Conservation (phyloP, 2,329 filamentous ascomycete species). For the Microcyclospora tardicrescens region DNA sequence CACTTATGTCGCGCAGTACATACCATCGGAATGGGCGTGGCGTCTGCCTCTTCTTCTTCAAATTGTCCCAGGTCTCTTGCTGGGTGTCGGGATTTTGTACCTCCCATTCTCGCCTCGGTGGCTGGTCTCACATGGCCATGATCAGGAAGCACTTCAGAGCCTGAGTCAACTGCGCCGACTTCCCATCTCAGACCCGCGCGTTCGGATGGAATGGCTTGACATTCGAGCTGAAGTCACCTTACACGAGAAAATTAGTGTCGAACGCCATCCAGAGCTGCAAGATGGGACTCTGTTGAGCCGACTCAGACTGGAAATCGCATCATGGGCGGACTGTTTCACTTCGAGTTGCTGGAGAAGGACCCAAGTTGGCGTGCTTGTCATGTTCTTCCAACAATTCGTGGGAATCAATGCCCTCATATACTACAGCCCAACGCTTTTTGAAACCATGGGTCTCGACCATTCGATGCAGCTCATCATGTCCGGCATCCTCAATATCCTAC, state of each 20-base stretch:
- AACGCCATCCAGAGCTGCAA: slow-evolving; percentile 24
- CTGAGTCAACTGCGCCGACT: slow-evolving; percentile 25
- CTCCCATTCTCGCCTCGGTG: slow-evolving; percentile 24
- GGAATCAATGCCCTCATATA: slow-evolving; percentile 36
- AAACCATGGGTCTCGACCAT: slow-evolving; percentile 25
- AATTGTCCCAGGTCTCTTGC: slow-evolving; percentile 23
- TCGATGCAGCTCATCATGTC: slow-evolving; percentile 29
- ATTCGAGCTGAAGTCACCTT: slow-evolving; percentile 43
- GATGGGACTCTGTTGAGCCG: slow-evolving; percentile 13
- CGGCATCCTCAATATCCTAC: slow-evolving; percentile 30
- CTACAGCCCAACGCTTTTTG: slow-evolving; percentile 35
- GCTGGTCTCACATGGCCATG: slow-evolving; percentile 19
- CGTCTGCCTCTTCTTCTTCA: slow-evolving; percentile 37
- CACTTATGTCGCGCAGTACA: slow-evolving; percentile 40
- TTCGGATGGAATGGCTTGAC: slow-evolving; percentile 40
- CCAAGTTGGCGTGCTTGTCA: slow-evolving; percentile 38
- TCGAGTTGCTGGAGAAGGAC: slow-evolving; percentile 35
- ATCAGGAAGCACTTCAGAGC: slow-evolving; percentile 18
- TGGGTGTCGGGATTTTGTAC: slow-evolving; percentile 21
- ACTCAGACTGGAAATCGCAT: slow-evolving; percentile 32
- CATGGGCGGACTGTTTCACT: slow-evolving; percentile 37
- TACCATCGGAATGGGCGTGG: slow-evolving; percentile 35
- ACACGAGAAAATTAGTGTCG: slow-evolving; percentile 31
- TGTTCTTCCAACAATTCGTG: slow-evolving; percentile 43
- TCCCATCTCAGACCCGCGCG: slow-evolving; percentile 34